Conservation (phyloP, 176 grass and related monocot species). For the Triticum monococcum region DNA sequence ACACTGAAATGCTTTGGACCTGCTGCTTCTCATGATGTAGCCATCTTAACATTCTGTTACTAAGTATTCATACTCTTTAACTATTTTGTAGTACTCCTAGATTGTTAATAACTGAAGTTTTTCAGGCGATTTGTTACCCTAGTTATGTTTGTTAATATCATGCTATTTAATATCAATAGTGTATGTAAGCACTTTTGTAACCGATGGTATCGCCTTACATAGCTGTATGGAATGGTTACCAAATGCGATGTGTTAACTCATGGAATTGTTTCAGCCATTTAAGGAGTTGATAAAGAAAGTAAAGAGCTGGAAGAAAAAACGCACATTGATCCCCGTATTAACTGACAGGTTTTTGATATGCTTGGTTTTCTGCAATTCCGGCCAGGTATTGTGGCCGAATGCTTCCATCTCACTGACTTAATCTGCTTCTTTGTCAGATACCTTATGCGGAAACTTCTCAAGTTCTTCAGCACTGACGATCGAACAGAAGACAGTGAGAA, state of each 20-base stretch:
- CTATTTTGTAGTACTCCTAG: background rate
- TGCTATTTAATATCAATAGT: background rate
- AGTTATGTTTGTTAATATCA: background rate
- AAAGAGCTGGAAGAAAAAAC: conserved; percentile 9
- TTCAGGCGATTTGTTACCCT: background rate
- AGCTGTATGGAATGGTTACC: background rate
- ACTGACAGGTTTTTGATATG: conserved; percentile 1
- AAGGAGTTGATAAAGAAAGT: conserved; percentile 29
- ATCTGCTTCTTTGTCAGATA: conserved; percentile 19
- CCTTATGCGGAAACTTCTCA: conserved; percentile 14
- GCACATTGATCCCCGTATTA: background rate
- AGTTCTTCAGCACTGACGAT: background rate
- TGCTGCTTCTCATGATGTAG: background rate
- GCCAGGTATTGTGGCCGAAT: background rate
- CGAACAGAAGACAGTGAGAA: conserved; percentile 2
- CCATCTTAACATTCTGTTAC: background rate
- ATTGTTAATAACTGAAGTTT: conserved; percentile 12
- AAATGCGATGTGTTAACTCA: background rate
- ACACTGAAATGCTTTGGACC: background rate
- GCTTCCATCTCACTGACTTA: background rate
- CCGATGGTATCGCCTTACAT: background rate
- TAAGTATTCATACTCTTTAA: background rate
- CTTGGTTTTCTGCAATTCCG: conserved; percentile 1
- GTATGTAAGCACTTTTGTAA: background rate
- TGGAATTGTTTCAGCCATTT: conserved; percentile 37